A percentile compares a stretch with the other conserved stretches of the same genome.
phyloP scores from a whole-genome alignment of 306 rosid genomes.

The Trichosanthes truncata region DNA sequence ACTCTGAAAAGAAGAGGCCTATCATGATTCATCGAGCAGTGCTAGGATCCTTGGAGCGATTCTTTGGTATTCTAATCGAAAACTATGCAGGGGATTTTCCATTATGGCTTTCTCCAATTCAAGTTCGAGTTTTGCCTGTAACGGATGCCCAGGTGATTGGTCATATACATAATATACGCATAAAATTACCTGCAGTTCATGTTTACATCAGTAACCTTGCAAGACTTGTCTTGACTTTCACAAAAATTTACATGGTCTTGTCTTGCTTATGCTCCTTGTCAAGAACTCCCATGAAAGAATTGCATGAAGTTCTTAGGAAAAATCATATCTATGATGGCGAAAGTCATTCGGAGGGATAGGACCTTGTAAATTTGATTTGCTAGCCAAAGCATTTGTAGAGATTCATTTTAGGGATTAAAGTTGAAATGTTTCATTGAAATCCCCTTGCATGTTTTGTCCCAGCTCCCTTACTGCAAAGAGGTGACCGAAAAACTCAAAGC shows the following conservation, averaged over 20 bases:
- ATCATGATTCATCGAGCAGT: constrained; percentile 96
- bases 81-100: constrained; percentile 97
- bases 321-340: neutral
- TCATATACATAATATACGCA: neutral
- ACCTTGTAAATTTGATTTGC: neutral
- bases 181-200: neutral
- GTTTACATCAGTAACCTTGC: neutral
- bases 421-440: neutral
- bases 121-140: constrained; percentile 86
- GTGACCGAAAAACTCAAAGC: constrained; percentile 54
- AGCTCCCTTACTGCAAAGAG: constrained; percentile 73
- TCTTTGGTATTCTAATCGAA: constrained; percentile 92
- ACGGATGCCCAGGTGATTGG: constrained; percentile 72
- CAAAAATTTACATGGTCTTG: neutral
- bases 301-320: neutral
- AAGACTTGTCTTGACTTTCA: neutral
- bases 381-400: neutral
- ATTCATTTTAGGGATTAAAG: neutral
- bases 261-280: neutral
- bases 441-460: constrained; percentile 13
- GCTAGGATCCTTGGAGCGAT: constrained; percentile 91
- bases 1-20: constrained; percentile 74
- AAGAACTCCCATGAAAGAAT: neutral
- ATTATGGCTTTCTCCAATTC: constrained; percentile 90
- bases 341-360: neutral